These are phyloP conservation scores for Pseudoneurospora amorphoporcata DNA, from an alignment of 495 filamentous ascomycete genomes.

Conservation along the genomic window DNA sequence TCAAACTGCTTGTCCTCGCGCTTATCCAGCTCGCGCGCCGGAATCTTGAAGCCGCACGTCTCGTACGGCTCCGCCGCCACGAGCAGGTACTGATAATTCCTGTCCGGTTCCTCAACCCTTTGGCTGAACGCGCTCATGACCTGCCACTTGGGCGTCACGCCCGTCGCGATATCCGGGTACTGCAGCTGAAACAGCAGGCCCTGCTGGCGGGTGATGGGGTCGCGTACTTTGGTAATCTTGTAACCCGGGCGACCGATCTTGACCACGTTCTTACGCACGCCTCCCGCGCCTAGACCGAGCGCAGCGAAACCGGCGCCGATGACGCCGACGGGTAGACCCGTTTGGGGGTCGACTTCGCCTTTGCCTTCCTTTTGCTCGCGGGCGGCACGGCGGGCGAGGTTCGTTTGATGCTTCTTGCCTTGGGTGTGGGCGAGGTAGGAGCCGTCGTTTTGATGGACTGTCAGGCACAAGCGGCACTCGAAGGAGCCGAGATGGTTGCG, in stretches of 20 bases:
- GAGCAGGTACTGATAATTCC: constrained; percentile 86
- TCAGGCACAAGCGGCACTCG: constrained; percentile 94
- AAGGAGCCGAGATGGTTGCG: constrained; percentile 98
- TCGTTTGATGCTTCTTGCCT: constrained; percentile 97
- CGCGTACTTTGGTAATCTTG: constrained; percentile 92
- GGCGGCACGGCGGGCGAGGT: constrained; percentile 91
- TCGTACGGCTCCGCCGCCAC: constrained; percentile 97
- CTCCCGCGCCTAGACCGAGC: constrained; percentile 24
- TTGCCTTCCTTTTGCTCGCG: constrained; percentile 82
- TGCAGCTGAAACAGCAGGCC: constrained; percentile 91
- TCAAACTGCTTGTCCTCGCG: constrained; percentile 79
- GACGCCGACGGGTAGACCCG: constrained; percentile 65
- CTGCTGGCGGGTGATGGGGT: constrained; percentile 81
- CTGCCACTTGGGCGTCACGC: constrained; percentile 68
- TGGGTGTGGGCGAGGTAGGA: constrained; percentile 99
- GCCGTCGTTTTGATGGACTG: constrained; percentile 99
- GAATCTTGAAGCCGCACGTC: constrained; percentile 92
- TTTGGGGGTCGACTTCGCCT: constrained; percentile 57
- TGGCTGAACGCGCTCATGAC: constrained; percentile 98
- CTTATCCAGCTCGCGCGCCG: constrained; percentile 87
- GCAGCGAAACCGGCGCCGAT: constrained; percentile 56
- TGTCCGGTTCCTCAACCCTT: constrained; percentile 89
- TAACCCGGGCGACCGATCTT: constrained; percentile 97
- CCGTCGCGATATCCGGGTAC: constrained; percentile 80
- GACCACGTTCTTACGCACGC: constrained; percentile 75